Evolutionary conservation across 768 basidiomycete species (phyloP), one percentile per base, ranked within the genome.

Genomic region (Pilatotrama ljubarskyi): DNA sequence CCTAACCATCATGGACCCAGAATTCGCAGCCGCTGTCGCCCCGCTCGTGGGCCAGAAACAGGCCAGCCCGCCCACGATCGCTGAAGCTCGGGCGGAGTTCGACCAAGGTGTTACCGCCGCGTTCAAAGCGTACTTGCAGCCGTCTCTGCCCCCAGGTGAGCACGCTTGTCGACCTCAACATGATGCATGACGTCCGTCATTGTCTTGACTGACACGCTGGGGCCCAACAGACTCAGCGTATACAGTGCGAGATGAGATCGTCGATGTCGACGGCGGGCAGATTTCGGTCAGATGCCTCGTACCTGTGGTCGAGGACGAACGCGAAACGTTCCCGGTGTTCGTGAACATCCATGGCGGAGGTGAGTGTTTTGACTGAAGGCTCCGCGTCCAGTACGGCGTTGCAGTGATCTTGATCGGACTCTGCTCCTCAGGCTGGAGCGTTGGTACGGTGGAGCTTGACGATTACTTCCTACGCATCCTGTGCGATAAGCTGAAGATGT

Each of bases 391-490:
- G 10, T 32, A 10, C 29, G 10, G 5, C 10, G 29, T 32, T 32
- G 29, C 10, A 32, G 5, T 32, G 10, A 32, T 5, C 4, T 10
- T 32, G 29, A 32, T 32, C 29, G 29, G 10, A 5, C 5, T 32
- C 29, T 10, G 29, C 10, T 35, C 17, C 0, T 7, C 17, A 65
- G 64, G 64, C 14, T 66, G 35, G 32, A 40, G 36, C n/a, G 17
- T 50, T 13, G 64, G 64, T 0, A 24, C 3, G 22, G n/a, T 62
- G 9, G 49, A 68, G 7, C n/a, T 62, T 8, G 66, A 70, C 50
- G 70, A 70, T 25, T 53, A 49, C 26, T 17, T 54, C 25, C 62
- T 72, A 14, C 52, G 64, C 14, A 53, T 25, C 15, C 5, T 69
- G 46, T 38, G 49, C 18, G 64, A 65, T 14, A 58, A 68, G 4